Conservation (phyloP, 768 basidiomycete genomes). For the Tulasnella sp. region DNA sequence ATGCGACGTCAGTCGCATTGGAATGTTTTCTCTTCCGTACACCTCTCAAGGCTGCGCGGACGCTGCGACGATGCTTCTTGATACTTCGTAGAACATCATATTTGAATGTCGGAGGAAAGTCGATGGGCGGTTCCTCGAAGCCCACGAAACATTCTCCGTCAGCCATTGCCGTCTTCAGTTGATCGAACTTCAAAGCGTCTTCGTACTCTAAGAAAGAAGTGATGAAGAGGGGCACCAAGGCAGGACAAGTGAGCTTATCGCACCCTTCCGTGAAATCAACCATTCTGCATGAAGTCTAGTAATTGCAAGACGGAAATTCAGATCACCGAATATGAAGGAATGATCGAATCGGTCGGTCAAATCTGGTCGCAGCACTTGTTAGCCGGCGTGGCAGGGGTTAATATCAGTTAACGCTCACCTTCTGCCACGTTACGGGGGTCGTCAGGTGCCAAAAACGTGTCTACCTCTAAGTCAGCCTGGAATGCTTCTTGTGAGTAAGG, state of each 20-base stretch:
- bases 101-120: conserved; percentile 91
- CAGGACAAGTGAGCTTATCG: background rate
- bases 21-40: conserved; percentile 13
- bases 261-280: conserved; percentile 76
- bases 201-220: conserved; percentile 46
- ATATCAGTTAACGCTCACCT: conserved; percentile 33
- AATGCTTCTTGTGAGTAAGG: conserved; percentile 5
- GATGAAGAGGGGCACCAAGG: conserved; percentile 14
- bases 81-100: conserved; percentile 61
- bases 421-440: conserved; percentile 59
- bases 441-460: conserved; percentile 54
- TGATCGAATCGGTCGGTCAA: conserved; percentile 82
- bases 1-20: conserved; percentile 19
- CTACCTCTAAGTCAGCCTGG: conserved; percentile 62
- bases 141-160: conserved; percentile 51
- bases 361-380: conserved; percentile 33
- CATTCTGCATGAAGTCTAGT: conserved; percentile 89
- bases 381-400: conserved; percentile 10
- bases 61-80: conserved; percentile 33
- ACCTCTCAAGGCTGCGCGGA: conserved; percentile 21
- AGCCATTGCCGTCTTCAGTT: conserved; percentile 66
- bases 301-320: conserved; percentile 84
- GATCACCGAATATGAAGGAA: conserved; percentile 79
- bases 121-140: conserved; percentile 65
- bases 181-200: conserved; percentile 84